phyloP scores from a whole-genome alignment of 805 yeast genomes.

The Metschnikowia continentalis region DNA sequence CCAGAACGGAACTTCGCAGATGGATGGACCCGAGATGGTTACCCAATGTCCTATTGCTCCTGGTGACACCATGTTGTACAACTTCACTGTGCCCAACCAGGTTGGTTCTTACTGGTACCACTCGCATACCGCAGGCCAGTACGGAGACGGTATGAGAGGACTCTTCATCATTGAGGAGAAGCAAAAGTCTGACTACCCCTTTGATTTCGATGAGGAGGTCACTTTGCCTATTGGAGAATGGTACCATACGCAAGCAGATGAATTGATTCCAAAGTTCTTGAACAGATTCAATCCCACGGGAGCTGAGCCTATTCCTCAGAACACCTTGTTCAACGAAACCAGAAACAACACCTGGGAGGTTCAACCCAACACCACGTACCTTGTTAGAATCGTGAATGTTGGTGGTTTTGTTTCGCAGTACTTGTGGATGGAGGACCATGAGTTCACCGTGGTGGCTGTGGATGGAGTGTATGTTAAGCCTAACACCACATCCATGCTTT shows the following conservation, averaged over 20 bases:
- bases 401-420: slow-evolving; percentile 94
- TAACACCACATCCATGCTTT: slow-evolving; percentile 62
- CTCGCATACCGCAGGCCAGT: slow-evolving; percentile 85
- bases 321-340: slow-evolving; percentile 76
- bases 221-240: slow-evolving; percentile 73
- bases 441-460: slow-evolving; percentile 79
- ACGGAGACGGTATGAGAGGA: slow-evolving; percentile 91
- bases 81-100: slow-evolving; percentile 82
- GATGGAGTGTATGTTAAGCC: slow-evolving; percentile 88
- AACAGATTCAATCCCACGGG: slow-evolving; percentile 87
- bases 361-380: slow-evolving; percentile 80
- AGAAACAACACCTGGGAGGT: slow-evolving; percentile 72
- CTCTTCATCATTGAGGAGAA: slow-evolving; percentile 66
- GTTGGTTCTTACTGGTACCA: slow-evolving; percentile 97
- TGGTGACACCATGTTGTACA: slow-evolving; percentile 68
- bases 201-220: slow-evolving; percentile 77
- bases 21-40: slow-evolving; percentile 90
- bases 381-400: slow-evolving; percentile 72
- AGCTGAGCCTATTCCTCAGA: slow-evolving; percentile 94
- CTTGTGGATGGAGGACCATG: slow-evolving; percentile 84
- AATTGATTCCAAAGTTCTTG: slow-evolving; percentile 54
- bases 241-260: slow-evolving; percentile 68
- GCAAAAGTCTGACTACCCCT: slow-evolving; percentile 50
- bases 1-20: slow-evolving; percentile 65
- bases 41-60: slow-evolving; percentile 93